These are phyloP conservation scores for Nyctanthes arbortristis DNA, from an alignment of 257 asterid genomes.

Conservation along the genomic window DNA sequence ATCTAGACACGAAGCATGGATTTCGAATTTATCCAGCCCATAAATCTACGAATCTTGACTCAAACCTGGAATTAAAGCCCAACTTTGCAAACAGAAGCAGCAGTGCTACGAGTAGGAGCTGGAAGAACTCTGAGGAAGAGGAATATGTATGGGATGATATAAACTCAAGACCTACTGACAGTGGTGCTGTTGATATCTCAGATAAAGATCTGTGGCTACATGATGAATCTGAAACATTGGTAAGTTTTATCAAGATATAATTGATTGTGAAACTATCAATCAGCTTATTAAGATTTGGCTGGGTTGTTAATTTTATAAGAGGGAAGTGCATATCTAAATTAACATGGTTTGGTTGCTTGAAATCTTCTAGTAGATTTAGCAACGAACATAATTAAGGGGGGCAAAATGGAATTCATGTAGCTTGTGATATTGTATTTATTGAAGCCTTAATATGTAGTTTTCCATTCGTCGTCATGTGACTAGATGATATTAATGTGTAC, in stretches of 20 bases:
- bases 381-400: too few species aligned
- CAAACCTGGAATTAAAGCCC: slow-evolving; percentile 39
- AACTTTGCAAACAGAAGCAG: slow-evolving; percentile 35
- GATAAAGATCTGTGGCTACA: slow-evolving; percentile 58
- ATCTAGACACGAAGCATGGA: slow-evolving; percentile 52
- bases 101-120: slow-evolving; percentile 50
- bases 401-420: too few species aligned
- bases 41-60: slow-evolving; percentile 37
- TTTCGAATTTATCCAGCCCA: slow-evolving; percentile 42
- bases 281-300: too few species aligned
- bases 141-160: slow-evolving; percentile 80
- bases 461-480: too few species aligned
- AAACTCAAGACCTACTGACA: slow-evolving; percentile 43
- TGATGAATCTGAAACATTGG: slow-evolving; percentile 59
- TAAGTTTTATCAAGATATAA: slow-evolving; percentile 30
- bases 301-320: too few species aligned
- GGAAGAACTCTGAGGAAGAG: slow-evolving; percentile 89
- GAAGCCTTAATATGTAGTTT: too few species aligned
- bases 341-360: too few species aligned
- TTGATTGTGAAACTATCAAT: not conserved
- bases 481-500: too few species aligned
- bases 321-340: too few species aligned
- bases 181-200: slow-evolving; percentile 31
- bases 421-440: too few species aligned
- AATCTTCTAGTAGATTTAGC: too few species aligned